Conservation (phyloP, 257 asterid species). For the Ajuga chamaepitys region DNA sequence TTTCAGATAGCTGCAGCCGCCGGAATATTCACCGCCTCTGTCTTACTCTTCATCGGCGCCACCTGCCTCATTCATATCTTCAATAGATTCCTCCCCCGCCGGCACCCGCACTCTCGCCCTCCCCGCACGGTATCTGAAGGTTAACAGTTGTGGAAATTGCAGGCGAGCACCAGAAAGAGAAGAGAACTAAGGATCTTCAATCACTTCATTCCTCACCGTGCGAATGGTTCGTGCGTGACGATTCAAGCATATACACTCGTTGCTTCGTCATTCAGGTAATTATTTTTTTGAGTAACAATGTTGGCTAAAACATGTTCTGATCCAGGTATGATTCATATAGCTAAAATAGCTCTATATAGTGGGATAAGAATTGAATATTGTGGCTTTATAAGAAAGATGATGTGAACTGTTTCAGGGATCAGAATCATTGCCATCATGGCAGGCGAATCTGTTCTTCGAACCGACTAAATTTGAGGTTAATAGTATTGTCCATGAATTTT, state of each 20-base stretch:
- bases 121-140: too few species aligned
- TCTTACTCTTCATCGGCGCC: too few species aligned
- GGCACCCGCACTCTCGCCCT: too few species aligned
- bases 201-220: slow-evolving; percentile 81
- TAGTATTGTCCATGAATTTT: neutral
- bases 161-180: slow-evolving; percentile 56
- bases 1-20: too few species aligned
- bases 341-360: too few species aligned
- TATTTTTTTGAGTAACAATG: too few species aligned
- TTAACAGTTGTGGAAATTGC: slow-evolving; percentile 91
- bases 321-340: too few species aligned
- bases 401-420: slow-evolving; percentile 51
- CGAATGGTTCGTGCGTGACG: slow-evolving; percentile 90
- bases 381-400: slow-evolving; percentile 8
- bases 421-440: slow-evolving; percentile 86
- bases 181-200: slow-evolving; percentile 76
- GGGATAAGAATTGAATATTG: too few species aligned
- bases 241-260: slow-evolving; percentile 59
- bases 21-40: too few species aligned
- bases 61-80: too few species aligned
- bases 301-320: too few species aligned
- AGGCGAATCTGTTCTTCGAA: slow-evolving; percentile 83
- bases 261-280: slow-evolving; percentile 72
- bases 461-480: slow-evolving; percentile 77
- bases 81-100: too few species aligned